Evolutionary conservation across 352 stramenopile genomes (phyloP), one percentile per base, ranked within the genome.

Genomic region (Globisporangium spiculum): DNA sequence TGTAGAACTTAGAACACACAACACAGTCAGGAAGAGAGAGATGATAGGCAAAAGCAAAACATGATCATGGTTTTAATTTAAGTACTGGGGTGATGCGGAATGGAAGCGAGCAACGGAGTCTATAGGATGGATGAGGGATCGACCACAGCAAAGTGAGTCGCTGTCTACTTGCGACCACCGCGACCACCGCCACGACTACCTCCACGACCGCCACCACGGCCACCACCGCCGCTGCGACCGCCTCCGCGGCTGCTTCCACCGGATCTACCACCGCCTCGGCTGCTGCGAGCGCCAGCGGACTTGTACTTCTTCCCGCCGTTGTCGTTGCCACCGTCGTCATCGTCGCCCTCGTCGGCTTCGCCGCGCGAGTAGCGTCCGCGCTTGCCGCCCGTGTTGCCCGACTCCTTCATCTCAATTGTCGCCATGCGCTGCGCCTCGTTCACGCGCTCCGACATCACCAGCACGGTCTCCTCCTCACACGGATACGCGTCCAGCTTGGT

Each of bases 391-490:
- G 68, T 93, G 10, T 73, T 77, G 57, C 67, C 80, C 36, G 86
- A 79, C 36, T 97, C 91, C 73, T 93, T 96, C 78, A 97, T 87
- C 76, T 97, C 84, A 60, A 94, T 89, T 10, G 88, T 91, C 9
- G 96, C 96, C 65, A 99, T 93, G 69, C 97, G 86, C 78, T 99
- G 97, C 1, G 98, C 98, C 74, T 99, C 97, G 65, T 90, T 98
- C 50, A 99, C 97, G 48, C 97, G 84, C 75, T 99, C 97, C 41
- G 98, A 90, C 66, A 99, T 89, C 8, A 99, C 88, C 38, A 99
- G 74, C 22, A 99, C 97, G 3, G 96, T 98, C 65, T 99, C 93
- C 77, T 99, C 96, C 69, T 98, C 92, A 36, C 88, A 96, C 50
- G 84, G 69, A 53, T 95, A 97, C 34, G 77, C 56, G 59, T 89